Percentiles rank a stretch among this genome's conserved stretches.
These are phyloP conservation scores for Plectosphaerella plurivora DNA, from an alignment of 2,329 filamentous ascomycete species.

Conservation along the genomic window DNA sequence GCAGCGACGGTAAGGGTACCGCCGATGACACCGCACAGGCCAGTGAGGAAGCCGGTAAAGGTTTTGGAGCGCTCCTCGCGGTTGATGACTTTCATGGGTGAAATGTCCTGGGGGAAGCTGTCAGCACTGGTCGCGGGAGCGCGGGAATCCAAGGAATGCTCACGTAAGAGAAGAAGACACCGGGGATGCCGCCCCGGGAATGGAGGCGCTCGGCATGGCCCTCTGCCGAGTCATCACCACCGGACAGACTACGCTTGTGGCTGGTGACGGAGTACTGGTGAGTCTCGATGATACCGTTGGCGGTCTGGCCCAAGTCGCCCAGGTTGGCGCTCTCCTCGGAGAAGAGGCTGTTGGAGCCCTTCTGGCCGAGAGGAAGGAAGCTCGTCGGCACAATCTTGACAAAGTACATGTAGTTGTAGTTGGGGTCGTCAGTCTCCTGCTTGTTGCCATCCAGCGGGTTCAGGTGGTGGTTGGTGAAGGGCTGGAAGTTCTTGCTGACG, in stretches of 20 bases:
- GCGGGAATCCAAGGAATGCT: slow-evolving; percentile 32
- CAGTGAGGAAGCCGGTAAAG: slow-evolving; percentile 88
- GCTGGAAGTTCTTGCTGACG: slow-evolving; percentile 43
- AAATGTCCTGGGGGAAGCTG: slow-evolving; percentile 69
- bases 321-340: slow-evolving; percentile 55
- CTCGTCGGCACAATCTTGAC: slow-evolving; percentile 96
- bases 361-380: slow-evolving; percentile 89
- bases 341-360: slow-evolving; percentile 35
- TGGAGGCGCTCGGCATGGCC: slow-evolving; percentile 91
- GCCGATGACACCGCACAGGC: slow-evolving; percentile 89
- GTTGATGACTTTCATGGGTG: slow-evolving; percentile 99
- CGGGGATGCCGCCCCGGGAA: slow-evolving; percentile 86
- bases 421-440: slow-evolving; percentile 74
- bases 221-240: slow-evolving; percentile 79
- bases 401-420: slow-evolving; percentile 99
- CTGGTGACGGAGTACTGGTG: slow-evolving; percentile 98
- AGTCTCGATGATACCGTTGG: slow-evolving; percentile 84
- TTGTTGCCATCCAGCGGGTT: slow-evolving; percentile 83
- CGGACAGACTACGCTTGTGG: slow-evolving; percentile 82
- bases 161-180: slow-evolving; percentile 97
- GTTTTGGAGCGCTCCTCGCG: slow-evolving; percentile 85
- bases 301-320: slow-evolving; percentile 61
- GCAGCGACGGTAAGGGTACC: slow-evolving; percentile 95
- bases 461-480: slow-evolving; percentile 84
- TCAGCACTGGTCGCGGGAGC: slow-evolving; percentile 12